phyloP scores from a whole-genome alignment of 768 basidiomycete genomes.

The Boletus vinaceobasis region DNA sequence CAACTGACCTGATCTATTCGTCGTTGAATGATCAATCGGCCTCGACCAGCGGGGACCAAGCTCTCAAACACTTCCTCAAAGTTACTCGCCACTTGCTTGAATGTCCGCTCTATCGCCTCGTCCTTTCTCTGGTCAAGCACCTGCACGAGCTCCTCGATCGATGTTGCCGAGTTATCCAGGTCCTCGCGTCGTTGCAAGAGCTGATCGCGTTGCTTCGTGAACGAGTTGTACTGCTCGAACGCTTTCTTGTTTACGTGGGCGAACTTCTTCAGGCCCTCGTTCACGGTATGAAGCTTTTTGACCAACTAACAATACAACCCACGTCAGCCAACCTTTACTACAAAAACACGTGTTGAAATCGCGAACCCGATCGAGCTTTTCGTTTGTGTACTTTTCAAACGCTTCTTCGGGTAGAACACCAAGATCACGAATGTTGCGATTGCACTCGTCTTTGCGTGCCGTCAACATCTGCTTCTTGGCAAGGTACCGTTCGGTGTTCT shows the following conservation, averaged over 20 bases:
- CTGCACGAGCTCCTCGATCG: constrained; percentile 90
- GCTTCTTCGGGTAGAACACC: constrained; percentile 97
- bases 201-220: constrained; percentile 96
- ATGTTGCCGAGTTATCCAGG: constrained; percentile 81
- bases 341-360: neutral
- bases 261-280: constrained; percentile 93
- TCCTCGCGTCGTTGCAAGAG: constrained; percentile 84
- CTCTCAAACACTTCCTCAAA: constrained; percentile 97
- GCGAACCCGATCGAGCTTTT: constrained; percentile 82
- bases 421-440: constrained; percentile 91
- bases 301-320: constrained; percentile 57
- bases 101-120: constrained; percentile 97
- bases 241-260: constrained; percentile 99
- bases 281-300: constrained; percentile 88
- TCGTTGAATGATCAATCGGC: constrained; percentile 88
- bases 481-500: constrained; percentile 91
- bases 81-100: constrained; percentile 96
- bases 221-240: constrained; percentile 96
- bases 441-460: constrained; percentile 89
- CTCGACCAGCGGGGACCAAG: constrained; percentile 90
- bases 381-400: constrained; percentile 88
- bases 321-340: neutral
- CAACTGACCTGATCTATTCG: constrained; percentile 71
- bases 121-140: constrained; percentile 96
- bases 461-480: constrained; percentile 86